Evolutionary conservation across 495 filamentous ascomycete genomes (phyloP).

Genomic region (Cudoniella acicularis): DNA sequence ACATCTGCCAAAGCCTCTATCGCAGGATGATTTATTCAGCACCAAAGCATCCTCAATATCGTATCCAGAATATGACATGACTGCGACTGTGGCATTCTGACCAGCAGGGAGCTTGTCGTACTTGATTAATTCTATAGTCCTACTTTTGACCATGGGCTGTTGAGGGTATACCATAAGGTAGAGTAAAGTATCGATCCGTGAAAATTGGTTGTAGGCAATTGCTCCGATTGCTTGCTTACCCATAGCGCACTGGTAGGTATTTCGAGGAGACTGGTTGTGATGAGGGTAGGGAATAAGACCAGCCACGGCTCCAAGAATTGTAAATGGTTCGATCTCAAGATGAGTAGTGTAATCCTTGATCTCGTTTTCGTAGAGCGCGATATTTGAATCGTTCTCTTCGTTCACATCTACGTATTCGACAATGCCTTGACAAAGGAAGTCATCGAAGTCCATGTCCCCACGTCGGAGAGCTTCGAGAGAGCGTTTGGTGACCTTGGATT

Average conservation of each 20-base stretch:
- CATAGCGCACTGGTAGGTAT: slow-evolving; percentile 99
- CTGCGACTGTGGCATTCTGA: slow-evolving; percentile 93
- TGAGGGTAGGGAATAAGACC: slow-evolving; percentile 97
- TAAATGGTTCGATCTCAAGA: slow-evolving; percentile 96
- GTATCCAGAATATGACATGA: slow-evolving; percentile 99
- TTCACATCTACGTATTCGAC: slow-evolving; percentile 98
- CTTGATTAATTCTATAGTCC: slow-evolving; percentile 93
- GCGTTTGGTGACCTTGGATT: slow-evolving; percentile 69
- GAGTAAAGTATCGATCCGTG: slow-evolving; percentile 89
- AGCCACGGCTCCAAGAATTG: slow-evolving; percentile 93
- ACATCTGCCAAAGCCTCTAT: slow-evolving; percentile 91
- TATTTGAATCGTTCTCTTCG: slow-evolving; percentile 94
- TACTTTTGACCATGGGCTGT: slow-evolving; percentile 93
- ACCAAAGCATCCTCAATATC: slow-evolving; percentile 99
- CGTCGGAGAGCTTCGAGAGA: slow-evolving; percentile 75
- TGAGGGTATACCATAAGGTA: slow-evolving; percentile 98
- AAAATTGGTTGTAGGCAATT: slow-evolving; percentile 95
- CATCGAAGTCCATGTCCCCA: slow-evolving; percentile 83
- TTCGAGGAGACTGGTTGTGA: slow-evolving; percentile 98
- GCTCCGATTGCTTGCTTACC: slow-evolving; percentile 99
- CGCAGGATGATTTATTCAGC: slow-evolving; percentile 89
- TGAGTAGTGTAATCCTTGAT: slow-evolving; percentile 81
- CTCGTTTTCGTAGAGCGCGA: slow-evolving; percentile 81
- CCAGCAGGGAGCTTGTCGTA: slow-evolving; percentile 97
- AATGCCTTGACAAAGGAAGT: slow-evolving; percentile 81